Percentiles rank a stretch among this genome's conserved stretches.
phyloP scores from a whole-genome alignment of 371 early-diverging fungal genomes.

The Cokeromyces recurvatus region DNA sequence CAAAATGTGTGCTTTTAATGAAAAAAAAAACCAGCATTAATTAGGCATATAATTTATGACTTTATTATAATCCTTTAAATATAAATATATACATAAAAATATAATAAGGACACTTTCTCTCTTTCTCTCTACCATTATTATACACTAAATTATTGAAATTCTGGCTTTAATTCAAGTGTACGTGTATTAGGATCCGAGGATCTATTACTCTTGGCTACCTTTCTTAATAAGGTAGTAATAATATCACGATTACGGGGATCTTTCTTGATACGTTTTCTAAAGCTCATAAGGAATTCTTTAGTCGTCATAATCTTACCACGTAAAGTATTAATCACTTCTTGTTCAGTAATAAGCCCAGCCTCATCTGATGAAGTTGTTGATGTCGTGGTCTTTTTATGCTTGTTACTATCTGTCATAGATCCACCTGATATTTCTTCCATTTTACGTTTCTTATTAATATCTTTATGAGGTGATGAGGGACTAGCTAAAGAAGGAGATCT shows the following conservation, averaged over 20 bases:
- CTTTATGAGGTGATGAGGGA: conserved; percentile 2
- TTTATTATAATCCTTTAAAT: too few species aligned
- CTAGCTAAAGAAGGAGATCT: conserved; percentile 2
- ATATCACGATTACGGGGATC: conserved; percentile 58
- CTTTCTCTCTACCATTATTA: too few species aligned
- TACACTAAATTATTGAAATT: conserved; percentile 12
- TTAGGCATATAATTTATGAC: too few species aligned
- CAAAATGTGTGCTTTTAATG: conserved; percentile 13
- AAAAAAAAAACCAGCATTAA: too few species aligned
- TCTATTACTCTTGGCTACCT: conserved; percentile 53
- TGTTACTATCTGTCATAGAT: background rate
- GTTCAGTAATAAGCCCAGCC: conserved; percentile 54
- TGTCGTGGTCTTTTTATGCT: conserved; percentile 5
- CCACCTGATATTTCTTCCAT: conserved; percentile 13
- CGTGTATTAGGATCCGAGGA: conserved; percentile 40
- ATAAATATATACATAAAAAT: too few species aligned
- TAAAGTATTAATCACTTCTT: conserved; percentile 58
- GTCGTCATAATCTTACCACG: conserved; percentile 59
- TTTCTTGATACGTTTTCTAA: conserved; percentile 66
- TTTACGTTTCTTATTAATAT: conserved; percentile 29
- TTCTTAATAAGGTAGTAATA: conserved; percentile 55
- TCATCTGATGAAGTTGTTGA: too few species aligned
- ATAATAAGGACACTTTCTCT: too few species aligned
- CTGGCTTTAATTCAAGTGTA: conserved; percentile 48
- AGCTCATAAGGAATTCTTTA: conserved; percentile 60